Conservation (phyloP, 441 rosid species). For the Breynia disticha region DNA sequence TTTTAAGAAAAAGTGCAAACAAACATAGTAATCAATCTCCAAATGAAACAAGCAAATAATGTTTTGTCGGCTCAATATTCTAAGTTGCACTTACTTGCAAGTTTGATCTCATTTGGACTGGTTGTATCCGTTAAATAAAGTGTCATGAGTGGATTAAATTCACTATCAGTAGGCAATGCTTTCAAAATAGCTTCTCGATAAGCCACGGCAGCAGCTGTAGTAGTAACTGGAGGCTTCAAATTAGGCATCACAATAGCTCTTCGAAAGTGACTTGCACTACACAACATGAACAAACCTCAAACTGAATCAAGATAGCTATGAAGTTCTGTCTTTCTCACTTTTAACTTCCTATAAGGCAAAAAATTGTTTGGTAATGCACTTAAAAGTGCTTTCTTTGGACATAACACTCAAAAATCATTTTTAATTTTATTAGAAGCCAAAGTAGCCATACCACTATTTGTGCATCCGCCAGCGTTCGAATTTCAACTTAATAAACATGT, state of each 20-base stretch:
- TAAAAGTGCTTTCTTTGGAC: too few species aligned
- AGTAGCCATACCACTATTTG: too few species aligned
- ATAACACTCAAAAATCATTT: too few species aligned
- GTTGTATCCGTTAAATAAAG: constrained; percentile 75
- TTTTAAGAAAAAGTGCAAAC: background rate
- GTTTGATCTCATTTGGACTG: constrained; percentile 68
- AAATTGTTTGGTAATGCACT: too few species aligned
- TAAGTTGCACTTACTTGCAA: constrained; percentile 42
- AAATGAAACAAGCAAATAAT: background rate
- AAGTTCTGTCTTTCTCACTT: too few species aligned
- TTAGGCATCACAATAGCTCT: constrained; percentile 91
- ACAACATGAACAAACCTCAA: constrained; percentile 2
- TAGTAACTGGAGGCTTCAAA: constrained; percentile 71
- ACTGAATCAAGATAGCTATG: background rate
- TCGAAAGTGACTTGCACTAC: constrained; percentile 55
- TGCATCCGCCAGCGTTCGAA: too few species aligned
- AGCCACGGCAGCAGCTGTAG: constrained; percentile 64
- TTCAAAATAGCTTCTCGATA: constrained; percentile 47
- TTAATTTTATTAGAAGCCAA: too few species aligned
- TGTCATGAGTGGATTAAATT: constrained; percentile 76
- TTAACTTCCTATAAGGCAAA: too few species aligned
- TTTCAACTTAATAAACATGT: too few species aligned
- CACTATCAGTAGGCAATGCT: constrained; percentile 39
- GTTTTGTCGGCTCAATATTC: background rate
- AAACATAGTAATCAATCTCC: too few species aligned